These are phyloP conservation scores for Jatropha curcas DNA, from an alignment of 345 rosid genomes.

Conservation along the genomic window DNA sequence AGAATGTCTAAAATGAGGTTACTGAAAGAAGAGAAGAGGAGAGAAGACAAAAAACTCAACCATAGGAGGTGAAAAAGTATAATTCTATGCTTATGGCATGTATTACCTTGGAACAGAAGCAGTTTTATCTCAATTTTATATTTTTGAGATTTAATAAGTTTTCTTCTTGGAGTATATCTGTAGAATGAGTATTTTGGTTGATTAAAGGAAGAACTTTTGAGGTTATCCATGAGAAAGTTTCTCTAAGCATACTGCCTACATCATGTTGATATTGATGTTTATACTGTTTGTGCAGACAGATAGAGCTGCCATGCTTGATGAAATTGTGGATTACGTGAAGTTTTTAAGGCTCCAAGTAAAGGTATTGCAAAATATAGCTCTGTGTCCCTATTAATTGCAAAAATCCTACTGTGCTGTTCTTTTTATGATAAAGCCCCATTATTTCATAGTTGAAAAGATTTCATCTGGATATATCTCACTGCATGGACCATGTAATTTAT, in stretches of 20 bases:
- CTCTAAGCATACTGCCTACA: background rate
- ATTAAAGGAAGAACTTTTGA: background rate
- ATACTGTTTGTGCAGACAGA: conserved; percentile 63
- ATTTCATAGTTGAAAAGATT: background rate
- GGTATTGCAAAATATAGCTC: conserved; percentile 43
- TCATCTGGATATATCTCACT: background rate
- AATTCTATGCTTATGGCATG: background rate
- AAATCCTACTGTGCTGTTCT: background rate
- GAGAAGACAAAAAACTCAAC: background rate
- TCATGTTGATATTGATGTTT: background rate
- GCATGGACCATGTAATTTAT: background rate
- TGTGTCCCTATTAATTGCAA: background rate
- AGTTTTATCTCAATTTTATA: background rate
- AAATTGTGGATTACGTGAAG: conserved; percentile 98
- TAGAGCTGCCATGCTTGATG: conserved; percentile 98
- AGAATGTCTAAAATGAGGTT: background rate
- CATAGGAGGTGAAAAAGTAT: background rate
- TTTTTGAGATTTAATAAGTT: background rate
- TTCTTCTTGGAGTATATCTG: conserved; percentile 3
- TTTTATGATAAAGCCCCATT: background rate
- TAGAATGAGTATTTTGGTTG: background rate
- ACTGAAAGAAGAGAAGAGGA: background rate
- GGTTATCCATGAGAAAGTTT: background rate
- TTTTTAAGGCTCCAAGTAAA: conserved; percentile 98
- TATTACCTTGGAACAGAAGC: background rate